Evolutionary conservation across 108 stramenopile genomes (phyloP).

Genomic region (Cyclostephanos tholiformis): DNA sequence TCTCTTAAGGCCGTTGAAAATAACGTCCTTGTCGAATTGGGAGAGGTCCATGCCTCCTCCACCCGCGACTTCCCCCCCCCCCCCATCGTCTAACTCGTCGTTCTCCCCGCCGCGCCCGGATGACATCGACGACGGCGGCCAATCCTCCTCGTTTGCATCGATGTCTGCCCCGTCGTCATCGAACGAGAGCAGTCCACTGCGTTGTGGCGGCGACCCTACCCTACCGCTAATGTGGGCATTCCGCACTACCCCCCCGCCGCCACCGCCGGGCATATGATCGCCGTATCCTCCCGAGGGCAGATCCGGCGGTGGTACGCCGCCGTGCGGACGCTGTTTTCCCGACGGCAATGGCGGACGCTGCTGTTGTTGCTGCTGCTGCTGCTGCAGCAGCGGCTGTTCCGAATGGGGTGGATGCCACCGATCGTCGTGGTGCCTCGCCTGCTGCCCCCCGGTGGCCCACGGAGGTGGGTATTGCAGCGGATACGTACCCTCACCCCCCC

Average conservation of each 20-base stretch:
- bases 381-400: conserved; percentile 14
- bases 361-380: background rate
- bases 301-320: conserved; percentile 4
- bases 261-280: conserved; percentile 12
- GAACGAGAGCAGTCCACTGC: conserved; percentile 11
- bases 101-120: conserved; percentile 19
- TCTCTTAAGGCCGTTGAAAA: conserved; percentile 75
- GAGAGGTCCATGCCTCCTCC: conserved; percentile 59
- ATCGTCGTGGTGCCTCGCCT: conserved; percentile 1
- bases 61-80: conserved; percentile 1
- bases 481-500: background rate
- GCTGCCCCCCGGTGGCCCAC: background rate
- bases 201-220: background rate
- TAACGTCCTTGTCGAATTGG: conserved; percentile 83
- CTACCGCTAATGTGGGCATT: too few relatives aligned
- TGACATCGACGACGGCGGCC: background rate
- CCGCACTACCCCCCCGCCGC: background rate
- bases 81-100: conserved; percentile 5
- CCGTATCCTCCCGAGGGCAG: conserved; percentile 8
- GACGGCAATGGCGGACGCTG: background rate
- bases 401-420: background rate
- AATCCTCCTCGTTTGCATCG: background rate
- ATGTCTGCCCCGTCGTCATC: background rate
- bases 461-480: background rate
- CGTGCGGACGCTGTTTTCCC: background rate